Evolutionary conservation across 2,329 filamentous ascomycete genomes (phyloP).

Genomic region (Pyrenophora seminiperda): DNA sequence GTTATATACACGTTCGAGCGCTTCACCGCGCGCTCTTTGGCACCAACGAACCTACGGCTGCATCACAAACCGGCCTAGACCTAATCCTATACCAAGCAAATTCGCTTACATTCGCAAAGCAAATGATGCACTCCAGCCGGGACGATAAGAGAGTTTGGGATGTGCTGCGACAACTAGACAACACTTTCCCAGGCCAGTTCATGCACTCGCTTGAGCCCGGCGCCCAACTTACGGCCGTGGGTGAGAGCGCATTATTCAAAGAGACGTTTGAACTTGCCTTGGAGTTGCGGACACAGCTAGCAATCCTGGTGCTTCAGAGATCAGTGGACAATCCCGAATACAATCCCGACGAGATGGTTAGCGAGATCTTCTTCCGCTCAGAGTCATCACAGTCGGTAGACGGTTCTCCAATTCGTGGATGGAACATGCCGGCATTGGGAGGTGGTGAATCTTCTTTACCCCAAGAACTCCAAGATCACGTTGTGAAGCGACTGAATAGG

Average conservation of each 20-base stretch:
- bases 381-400: slow-evolving; percentile 18
- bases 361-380: slow-evolving; percentile 49
- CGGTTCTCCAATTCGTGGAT: slow-evolving; percentile 37
- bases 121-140: slow-evolving; percentile 41
- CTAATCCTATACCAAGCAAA: slow-evolving; percentile 54
- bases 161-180: slow-evolving; percentile 40
- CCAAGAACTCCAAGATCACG: slow-evolving; percentile 38
- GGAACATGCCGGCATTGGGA: slow-evolving; percentile 45
- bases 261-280: slow-evolving; percentile 57
- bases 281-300: slow-evolving; percentile 60
- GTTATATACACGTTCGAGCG: slow-evolving; percentile 49
- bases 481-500: slow-evolving; percentile 47
- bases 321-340: slow-evolving; percentile 41
- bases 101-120: slow-evolving; percentile 49
- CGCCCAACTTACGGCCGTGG: slow-evolving; percentile 22
- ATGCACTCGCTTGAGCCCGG: slow-evolving; percentile 29
- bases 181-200: slow-evolving; percentile 44
- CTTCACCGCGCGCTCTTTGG: slow-evolving; percentile 50
- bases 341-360: slow-evolving; percentile 49
- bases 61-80: slow-evolving; percentile 42
- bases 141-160: slow-evolving; percentile 37
- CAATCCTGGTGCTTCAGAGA: slow-evolving; percentile 52
- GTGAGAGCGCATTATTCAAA: slow-evolving; percentile 49
- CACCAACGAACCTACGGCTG: slow-evolving; percentile 24
- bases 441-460: slow-evolving; percentile 47